Evolutionary conservation across 2,329 filamentous ascomycete genomes (phyloP), one percentile per base, ranked within the genome.

Genomic region (Epichloe typhina): DNA sequence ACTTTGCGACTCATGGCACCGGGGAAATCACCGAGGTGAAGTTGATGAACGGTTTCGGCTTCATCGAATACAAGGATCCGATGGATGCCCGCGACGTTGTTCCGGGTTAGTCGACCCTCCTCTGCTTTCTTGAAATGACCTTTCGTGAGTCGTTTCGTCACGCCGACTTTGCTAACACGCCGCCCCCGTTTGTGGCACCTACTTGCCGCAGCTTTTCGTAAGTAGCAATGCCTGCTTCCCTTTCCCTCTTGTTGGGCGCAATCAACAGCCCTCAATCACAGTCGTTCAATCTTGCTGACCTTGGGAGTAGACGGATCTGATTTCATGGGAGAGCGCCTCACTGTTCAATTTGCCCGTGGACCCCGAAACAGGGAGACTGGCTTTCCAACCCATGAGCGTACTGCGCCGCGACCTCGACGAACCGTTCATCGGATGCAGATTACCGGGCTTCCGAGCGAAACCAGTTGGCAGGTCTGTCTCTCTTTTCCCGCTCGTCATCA

Each of bases 391-490:
- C 72, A 77, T 57, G 80, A 83, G 62, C 76, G 80, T 60, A 72
- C 70, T 50, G 72, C 76, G 56, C 77, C 79, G 58, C 87, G 93
- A 65, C 93, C 93, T 58, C 86, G 93, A 66, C 89, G 93, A 69
- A 98, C 93, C 60, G 83, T 89, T 60, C 89, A 90, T 71, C 86
- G 93, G 69, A 97, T 98, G 93, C 85, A 91, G 71, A 94, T 98
- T 66, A 86, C 87, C 76, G 91, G 90, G 75, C 88, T 98, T 71
- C 90, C 91, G 68, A 83, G 82, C 74, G 91, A 97, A 78, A 98
- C 93, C 78, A 96, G 90, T 82, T 98, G 93, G 93, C 93, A 98
- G 93, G 93, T 98, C 85, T 93, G 93, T 86, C 75, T 68, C 67
- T 68, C 70, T 47, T 75, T 75, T 75, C 79, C 74, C 72, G 72